phyloP scores from a whole-genome alignment of 169 alveolate genomes.

The Eimeria necatrix region DNA sequence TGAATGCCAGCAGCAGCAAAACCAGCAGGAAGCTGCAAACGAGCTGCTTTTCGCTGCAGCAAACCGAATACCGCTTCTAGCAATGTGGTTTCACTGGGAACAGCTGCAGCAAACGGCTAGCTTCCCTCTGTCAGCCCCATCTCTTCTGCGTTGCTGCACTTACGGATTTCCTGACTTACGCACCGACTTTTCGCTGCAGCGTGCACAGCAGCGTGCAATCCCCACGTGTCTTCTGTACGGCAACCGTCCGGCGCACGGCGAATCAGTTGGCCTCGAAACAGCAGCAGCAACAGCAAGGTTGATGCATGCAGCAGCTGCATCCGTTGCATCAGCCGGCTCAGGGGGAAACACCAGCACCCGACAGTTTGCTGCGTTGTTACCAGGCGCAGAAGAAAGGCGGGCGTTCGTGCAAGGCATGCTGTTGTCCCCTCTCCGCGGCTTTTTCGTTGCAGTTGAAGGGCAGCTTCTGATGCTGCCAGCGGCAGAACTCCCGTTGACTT shows the following conservation, averaged over 20 bases:
- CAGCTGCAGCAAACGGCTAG: slow-evolving; percentile 42
- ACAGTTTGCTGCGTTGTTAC: not conserved
- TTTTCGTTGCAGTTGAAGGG: slow-evolving; percentile 35
- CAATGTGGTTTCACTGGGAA: slow-evolving; percentile 20
- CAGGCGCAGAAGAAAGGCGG: not conserved
- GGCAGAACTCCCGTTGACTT: slow-evolving; percentile 23
- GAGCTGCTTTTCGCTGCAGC: slow-evolving; percentile 38
- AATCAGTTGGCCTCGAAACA: slow-evolving; percentile 16
- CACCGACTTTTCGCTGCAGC: slow-evolving; percentile 21
- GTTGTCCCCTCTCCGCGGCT: slow-evolving; percentile 57
- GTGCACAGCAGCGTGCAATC: not conserved
- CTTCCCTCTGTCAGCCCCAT: not conserved
- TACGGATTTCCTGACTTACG: slow-evolving; percentile 61
- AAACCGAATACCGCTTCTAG: slow-evolving; percentile 27
- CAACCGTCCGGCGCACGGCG: not conserved
- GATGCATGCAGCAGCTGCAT: slow-evolving; percentile 36
- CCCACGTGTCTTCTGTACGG: slow-evolving; percentile 60
- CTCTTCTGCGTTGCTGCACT: slow-evolving; percentile 63
- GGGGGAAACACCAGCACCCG: not conserved
- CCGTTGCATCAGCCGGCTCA: not conserved
- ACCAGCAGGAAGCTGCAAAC: slow-evolving; percentile 15
- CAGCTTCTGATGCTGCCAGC: slow-evolving; percentile 69
- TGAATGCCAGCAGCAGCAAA: not conserved
- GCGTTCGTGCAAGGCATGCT: slow-evolving; percentile 60
- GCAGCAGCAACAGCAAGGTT: slow-evolving; percentile 64